Conservation (phyloP, 2,329 filamentous ascomycete species). For the Talaromyces sp. region DNA sequence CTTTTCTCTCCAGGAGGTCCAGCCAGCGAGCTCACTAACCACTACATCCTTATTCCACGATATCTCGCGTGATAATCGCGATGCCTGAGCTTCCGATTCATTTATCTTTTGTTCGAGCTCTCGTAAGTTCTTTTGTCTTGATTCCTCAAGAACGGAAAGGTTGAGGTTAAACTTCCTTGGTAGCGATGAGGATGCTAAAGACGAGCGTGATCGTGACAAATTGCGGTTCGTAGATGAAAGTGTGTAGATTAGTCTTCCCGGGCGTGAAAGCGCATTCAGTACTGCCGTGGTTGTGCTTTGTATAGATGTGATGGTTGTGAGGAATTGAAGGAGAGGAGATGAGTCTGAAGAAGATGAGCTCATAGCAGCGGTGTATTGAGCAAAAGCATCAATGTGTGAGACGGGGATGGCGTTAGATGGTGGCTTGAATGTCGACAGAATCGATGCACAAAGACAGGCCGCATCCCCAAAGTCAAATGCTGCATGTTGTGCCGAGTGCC, state of each 20-base stretch:
- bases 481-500: slow-evolving; percentile 68
- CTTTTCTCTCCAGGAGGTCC: slow-evolving; percentile 83
- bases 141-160: slow-evolving; percentile 68
- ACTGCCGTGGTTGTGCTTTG: slow-evolving; percentile 81
- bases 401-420: slow-evolving; percentile 62
- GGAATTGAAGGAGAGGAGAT: slow-evolving; percentile 69
- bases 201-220: slow-evolving; percentile 73
- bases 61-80: slow-evolving; percentile 74
- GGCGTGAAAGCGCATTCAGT: slow-evolving; percentile 72
- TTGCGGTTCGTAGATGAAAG: slow-evolving; percentile 72
- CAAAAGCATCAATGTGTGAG: slow-evolving; percentile 66
- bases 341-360: slow-evolving; percentile 61
- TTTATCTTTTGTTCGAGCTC: slow-evolving; percentile 79
- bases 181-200: slow-evolving; percentile 60
- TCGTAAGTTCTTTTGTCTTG: slow-evolving; percentile 73
- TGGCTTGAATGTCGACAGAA: slow-evolving; percentile 49
- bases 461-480: slow-evolving; percentile 49
- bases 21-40: slow-evolving; percentile 84
- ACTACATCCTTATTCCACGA: slow-evolving; percentile 92
- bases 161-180: slow-evolving; percentile 48
- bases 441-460: slow-evolving; percentile 41
- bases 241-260: slow-evolving; percentile 70
- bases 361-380: slow-evolving; percentile 66
- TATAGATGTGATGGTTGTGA: slow-evolving; percentile 73
- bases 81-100: slow-evolving; percentile 66